A percentile compares a stretch with the other conserved stretches of the same genome.
These are phyloP conservation scores for Penicillium steckii DNA, from an alignment of 495 filamentous ascomycete genomes.

Conservation along the genomic window DNA sequence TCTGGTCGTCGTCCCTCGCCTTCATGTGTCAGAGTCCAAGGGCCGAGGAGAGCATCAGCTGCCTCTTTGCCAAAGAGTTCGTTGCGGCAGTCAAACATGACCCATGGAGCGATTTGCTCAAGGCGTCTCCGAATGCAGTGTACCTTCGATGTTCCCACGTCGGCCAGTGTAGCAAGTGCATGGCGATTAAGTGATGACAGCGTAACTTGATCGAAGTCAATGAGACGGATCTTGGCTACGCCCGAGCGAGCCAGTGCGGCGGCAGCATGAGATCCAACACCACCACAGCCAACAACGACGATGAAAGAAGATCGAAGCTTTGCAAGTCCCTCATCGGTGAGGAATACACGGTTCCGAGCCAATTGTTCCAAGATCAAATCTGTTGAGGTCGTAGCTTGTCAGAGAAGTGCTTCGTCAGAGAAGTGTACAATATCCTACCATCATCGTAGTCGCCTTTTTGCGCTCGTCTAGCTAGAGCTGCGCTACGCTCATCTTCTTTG, in stretches of 20 bases:
- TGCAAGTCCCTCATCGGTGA: constrained; percentile 74
- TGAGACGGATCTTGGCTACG: constrained; percentile 78
- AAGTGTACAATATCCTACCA: constrained; percentile 40
- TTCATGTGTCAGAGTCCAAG: constrained; percentile 49
- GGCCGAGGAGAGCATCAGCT: constrained; percentile 62
- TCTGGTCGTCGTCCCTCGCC: constrained; percentile 67
- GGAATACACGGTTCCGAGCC: constrained; percentile 90
- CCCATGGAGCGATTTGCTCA: constrained; percentile 87
- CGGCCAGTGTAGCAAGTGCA: constrained; percentile 87
- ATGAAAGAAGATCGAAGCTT: constrained; percentile 80
- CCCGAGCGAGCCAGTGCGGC: constrained; percentile 87
- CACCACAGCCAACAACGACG: constrained; percentile 88
- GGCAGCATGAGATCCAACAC: constrained; percentile 89
- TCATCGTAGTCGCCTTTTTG: constrained; percentile 91
- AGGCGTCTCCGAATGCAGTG: constrained; percentile 73
- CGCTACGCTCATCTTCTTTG: constrained; percentile 77
- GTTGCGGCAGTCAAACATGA: constrained; percentile 80
- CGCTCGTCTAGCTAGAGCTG: constrained; percentile 74
- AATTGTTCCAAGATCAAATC: constrained; percentile 95
- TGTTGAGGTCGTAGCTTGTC: constrained; percentile 26
- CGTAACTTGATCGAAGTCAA: constrained; percentile 98
- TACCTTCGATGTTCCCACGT: constrained; percentile 95
- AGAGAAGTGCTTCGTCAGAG: constrained; percentile 2
- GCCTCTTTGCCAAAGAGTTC: constrained; percentile 73
- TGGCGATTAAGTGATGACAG: constrained; percentile 92